A percentile compares a stretch with the other conserved stretches of the same genome.
Conservation (phyloP, 371 early-diverging fungal species). For the Haplosporangium sp. region DNA sequence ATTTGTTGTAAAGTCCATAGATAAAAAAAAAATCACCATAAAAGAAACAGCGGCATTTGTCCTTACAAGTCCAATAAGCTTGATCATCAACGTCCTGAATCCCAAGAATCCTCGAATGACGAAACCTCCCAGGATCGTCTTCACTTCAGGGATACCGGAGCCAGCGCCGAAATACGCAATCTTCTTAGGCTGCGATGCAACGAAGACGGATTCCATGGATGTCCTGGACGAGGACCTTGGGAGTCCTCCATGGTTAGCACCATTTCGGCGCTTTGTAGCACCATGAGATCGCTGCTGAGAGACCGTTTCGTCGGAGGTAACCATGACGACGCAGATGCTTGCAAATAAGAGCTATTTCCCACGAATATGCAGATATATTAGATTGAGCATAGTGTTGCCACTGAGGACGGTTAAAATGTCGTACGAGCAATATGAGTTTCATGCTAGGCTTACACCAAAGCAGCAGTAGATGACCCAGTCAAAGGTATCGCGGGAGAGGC, state of each 20-base stretch:
- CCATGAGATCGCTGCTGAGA: constrained; percentile 51
- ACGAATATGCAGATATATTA: neutral
- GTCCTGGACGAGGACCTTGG: constrained; percentile 38
- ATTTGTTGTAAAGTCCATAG: constrained; percentile 69
- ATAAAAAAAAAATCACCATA: constrained; percentile 56
- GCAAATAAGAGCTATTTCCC: constrained; percentile 34
- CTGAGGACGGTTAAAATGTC: too few species aligned
- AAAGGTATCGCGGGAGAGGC: constrained; percentile 39
- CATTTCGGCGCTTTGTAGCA: constrained; percentile 37
- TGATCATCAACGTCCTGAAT: constrained; percentile 77
- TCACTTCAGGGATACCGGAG: constrained; percentile 85
- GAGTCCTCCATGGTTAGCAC: constrained; percentile 7
- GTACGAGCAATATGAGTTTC: neutral
- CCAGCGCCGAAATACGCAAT: constrained; percentile 86
- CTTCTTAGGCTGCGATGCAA: constrained; percentile 65
- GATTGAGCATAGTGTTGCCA: too few species aligned
- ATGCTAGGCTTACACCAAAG: constrained; percentile 44
- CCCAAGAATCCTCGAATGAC: constrained; percentile 85
- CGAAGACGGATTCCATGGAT: constrained; percentile 50
- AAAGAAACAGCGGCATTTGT: too few species aligned
- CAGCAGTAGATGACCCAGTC: constrained; percentile 49
- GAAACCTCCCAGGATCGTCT: constrained; percentile 88
- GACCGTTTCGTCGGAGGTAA: constrained; percentile 51
- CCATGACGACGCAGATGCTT: constrained; percentile 49
- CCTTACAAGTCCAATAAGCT: constrained; percentile 72